Evolutionary conservation across 177 flowering plant species (phyloP), one percentile per base, ranked within the genome.

Genomic region (Vitis hybrid): DNA sequence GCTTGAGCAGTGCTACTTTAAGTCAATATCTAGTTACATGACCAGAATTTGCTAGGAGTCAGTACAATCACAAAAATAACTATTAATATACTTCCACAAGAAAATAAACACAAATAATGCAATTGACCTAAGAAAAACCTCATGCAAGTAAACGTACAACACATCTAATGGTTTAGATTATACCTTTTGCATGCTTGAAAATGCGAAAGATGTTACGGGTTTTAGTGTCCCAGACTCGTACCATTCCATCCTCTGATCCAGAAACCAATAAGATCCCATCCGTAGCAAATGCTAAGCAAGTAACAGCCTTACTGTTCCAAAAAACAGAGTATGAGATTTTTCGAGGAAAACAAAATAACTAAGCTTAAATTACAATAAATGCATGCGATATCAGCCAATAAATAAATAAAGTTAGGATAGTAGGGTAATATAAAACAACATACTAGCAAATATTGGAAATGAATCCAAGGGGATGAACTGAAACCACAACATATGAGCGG

Each of bases 181-280:
- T 73, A 92, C 98, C 94, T 95, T 91, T 92, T 11, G 82, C 84
- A 81, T 90, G 97, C 73, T 76, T 89, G 67, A 91, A 75, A 4
- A 85, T 62, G 44, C 94, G 93, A 64, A 86, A 75, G 22, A 87
- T 80, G 44, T 85, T 84, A 67, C 51, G 81, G 38, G 80, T 80
- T 74, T 69, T 85, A 11, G 89, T 83, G 77, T 93, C 85, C 92
- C 97, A 95, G 55, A 87, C 83, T 68, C 92, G 80, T 79, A 92
- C 68, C 64, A 77, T 80, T 66, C 92, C 95, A 83, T 95, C 98
- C 81, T 83, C 95, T 61, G 88, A 92, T 38, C 97, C 97, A 78
- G 92, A 88, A n/a, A 91, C 81, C 72, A 95, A 75, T 15, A 75
- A 71, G 64, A 70, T 76, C 60, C 90, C 91, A 78, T 81, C 83